Percentiles rank a stretch among this genome's conserved stretches.
Conservation (phyloP, 495 filamentous ascomycete species). For the Hypoxylon perforatum region DNA sequence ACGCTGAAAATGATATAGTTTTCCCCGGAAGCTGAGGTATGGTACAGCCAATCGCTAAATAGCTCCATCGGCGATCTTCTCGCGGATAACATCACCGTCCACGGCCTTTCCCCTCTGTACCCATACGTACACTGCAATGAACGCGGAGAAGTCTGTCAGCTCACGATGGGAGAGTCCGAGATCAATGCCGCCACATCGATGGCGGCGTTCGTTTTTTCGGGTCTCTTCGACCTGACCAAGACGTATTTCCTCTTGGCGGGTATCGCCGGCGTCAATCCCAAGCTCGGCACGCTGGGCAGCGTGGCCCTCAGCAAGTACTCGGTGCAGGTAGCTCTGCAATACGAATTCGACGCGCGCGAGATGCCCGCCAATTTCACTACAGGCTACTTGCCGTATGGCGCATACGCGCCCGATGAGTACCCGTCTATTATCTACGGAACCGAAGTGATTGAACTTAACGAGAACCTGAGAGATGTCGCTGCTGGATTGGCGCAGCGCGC, state of each 20-base stretch:
- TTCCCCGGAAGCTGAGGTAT: constrained; percentile 71
- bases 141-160: constrained; percentile 68
- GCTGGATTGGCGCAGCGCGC: constrained; percentile 66
- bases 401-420: constrained; percentile 65
- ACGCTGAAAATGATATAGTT: constrained; percentile 59
- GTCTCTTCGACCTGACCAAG: constrained; percentile 70
- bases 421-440: constrained; percentile 76
- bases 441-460: constrained; percentile 80
- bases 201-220: constrained; percentile 66
- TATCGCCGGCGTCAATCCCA: constrained; percentile 78
- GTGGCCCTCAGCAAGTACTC: constrained; percentile 76
- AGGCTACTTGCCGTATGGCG: constrained; percentile 73
- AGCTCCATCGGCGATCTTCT: constrained; percentile 61
- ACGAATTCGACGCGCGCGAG: constrained; percentile 78
- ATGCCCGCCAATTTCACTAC: constrained; percentile 72
- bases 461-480: constrained; percentile 66
- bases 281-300: constrained; percentile 68
- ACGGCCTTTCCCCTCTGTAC: constrained; percentile 72
- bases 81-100: constrained; percentile 72
- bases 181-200: constrained; percentile 79
- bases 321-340: constrained; percentile 78
- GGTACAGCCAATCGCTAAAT: constrained; percentile 69
- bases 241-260: constrained; percentile 80
- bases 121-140: constrained; percentile 72
- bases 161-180: constrained; percentile 68